Base-by-base conservation (phyloP, 2,329 filamentous ascomycete genomes). In the Pseudohalonectria lignicola region DNA sequence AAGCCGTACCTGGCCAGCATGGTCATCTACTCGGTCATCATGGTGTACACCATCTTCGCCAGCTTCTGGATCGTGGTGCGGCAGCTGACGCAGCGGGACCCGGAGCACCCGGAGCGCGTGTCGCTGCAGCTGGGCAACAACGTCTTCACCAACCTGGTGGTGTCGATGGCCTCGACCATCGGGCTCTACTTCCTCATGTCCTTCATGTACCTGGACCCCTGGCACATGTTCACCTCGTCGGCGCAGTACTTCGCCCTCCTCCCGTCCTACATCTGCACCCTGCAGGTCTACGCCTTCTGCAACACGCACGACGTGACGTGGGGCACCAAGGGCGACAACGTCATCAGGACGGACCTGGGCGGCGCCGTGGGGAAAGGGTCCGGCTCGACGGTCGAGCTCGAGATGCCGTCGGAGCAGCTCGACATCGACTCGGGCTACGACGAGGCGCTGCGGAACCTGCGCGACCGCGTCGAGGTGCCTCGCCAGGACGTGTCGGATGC, bases 241-340 rank as follows among this genome's bases (percentile, higher is more conserved):
- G 76, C 71, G 1, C 88, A 95, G 57, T 98, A 98, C 67, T 95
- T 98, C 57, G 73, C 88, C 34, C 77, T 98, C 19, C 70, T 98
- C 26, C 92, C 92, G 0, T 81, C 73, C 29, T 98, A 96, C 66
- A 94, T 98, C 61, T 96, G 92, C 66, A 96, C 86, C 0, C 72
- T 98, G 3, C 92, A 98, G 60, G 87, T 96, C 16, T 98, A 98
- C 62, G 92, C 92, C 31, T 98, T 98, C 62, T 96, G 92, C 69
- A 98, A 98, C 65, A 94, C 90, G 0, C 92, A 98, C 73, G 92
- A 98, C 57, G 87, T 98, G 16, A 94, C 88, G 0, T 98, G 92
- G 92, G 92, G 92, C 32, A 98, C 92, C 33, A 98, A 98, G 64
- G 92, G 92, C 41, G 92, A 98, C 70, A 98, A 98, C 59, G 79